phyloP scores from a whole-genome alignment of 2,329 filamentous ascomycete species.

The Colletotrichum nymphaeae region DNA sequence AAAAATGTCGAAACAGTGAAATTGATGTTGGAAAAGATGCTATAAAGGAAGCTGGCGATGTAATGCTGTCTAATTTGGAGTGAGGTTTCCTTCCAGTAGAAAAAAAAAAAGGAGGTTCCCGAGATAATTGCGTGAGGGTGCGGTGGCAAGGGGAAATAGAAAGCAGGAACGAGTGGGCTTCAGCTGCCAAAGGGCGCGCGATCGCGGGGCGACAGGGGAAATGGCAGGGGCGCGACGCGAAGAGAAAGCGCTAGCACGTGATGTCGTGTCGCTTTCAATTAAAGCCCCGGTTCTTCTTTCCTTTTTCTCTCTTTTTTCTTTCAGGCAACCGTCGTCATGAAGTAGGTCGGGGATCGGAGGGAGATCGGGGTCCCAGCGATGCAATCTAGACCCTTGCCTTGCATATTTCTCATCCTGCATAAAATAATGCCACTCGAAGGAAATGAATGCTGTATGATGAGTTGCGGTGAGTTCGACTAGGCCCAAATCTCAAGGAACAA shows the following conservation, averaged over 20 bases:
- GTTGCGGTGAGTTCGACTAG: too few relatives aligned
- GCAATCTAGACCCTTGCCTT: background rate
- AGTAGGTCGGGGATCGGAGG: background rate
- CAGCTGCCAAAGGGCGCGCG: conserved; percentile 16
- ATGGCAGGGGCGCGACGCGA: conserved; percentile 44
- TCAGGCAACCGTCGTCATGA: conserved; percentile 22
- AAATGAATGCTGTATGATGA: too few relatives aligned
- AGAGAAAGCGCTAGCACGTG: conserved; percentile 48
- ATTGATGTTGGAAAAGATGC: background rate
- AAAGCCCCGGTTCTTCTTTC: background rate
- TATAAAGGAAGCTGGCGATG: background rate
- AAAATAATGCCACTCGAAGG: background rate
- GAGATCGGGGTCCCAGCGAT: conserved; percentile 11
- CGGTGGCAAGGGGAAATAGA: background rate
- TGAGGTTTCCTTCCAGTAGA: background rate
- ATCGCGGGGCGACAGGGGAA: conserved; percentile 2
- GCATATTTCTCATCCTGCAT: background rate
- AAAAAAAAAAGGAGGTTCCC: background rate
- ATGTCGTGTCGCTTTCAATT: conserved; percentile 32
- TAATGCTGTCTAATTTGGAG: background rate
- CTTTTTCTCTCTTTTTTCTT: background rate
- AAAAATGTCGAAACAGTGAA: background rate
- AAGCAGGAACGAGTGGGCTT: background rate
- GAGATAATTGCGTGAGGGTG: background rate
- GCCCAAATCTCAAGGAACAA: too few relatives aligned